phyloP scores from a whole-genome alignment of 148 eudicot genomes.

The Selenicereus undatus region DNA sequence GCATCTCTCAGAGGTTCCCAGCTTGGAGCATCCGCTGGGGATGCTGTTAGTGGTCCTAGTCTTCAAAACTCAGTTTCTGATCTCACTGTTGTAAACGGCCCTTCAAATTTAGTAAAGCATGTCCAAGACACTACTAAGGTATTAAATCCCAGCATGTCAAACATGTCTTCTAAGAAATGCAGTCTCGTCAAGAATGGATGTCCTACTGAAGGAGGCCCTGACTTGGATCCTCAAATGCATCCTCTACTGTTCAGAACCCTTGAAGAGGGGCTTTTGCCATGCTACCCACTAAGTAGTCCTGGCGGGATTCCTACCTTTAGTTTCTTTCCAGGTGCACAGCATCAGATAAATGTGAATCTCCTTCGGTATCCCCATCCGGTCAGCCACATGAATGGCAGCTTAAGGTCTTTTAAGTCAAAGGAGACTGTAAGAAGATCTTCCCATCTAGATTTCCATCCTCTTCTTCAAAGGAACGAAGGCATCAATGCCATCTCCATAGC shows the following conservation, averaged over 20 bases:
- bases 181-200: constrained; percentile 22
- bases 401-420: constrained; percentile 34
- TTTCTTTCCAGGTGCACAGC: constrained; percentile 57
- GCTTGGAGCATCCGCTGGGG: constrained; percentile 34
- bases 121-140: constrained; percentile 21
- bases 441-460: constrained; percentile 80
- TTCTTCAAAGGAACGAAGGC: constrained; percentile 59
- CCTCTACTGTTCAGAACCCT: constrained; percentile 72
- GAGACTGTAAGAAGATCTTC: constrained; percentile 33
- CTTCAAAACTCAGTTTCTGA: constrained; percentile 28
- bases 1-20: constrained; percentile 60
- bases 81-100: constrained; percentile 19
- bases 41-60: constrained; percentile 25
- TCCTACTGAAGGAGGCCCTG: constrained; percentile 33
- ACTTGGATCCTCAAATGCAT: constrained; percentile 75
- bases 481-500: constrained; percentile 22
- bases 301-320: constrained; percentile 52
- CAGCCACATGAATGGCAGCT: constrained; percentile 31
- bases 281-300: constrained; percentile 44
- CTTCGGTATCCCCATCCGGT: constrained; percentile 40
- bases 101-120: constrained; percentile 25
- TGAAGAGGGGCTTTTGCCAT: constrained; percentile 51
- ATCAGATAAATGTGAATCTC: constrained; percentile 52
- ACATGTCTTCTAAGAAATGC: constrained; percentile 30
- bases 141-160: constrained; percentile 21